Conservation (phyloP, 1,284 basidiomycete genomes). For the Ceratobasidium theobromae region DNA sequence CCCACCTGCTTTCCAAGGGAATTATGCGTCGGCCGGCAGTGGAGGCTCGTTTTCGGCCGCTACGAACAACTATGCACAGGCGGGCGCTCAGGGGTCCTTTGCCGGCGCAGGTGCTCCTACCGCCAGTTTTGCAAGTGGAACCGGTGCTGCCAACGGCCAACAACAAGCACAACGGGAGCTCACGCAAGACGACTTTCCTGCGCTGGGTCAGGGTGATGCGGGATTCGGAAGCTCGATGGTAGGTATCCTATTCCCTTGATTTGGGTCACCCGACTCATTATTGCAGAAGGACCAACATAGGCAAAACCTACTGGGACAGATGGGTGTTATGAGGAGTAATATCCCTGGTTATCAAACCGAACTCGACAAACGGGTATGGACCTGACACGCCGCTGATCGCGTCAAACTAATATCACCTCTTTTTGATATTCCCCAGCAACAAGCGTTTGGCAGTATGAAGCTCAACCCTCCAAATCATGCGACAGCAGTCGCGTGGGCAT, state of each 20-base stretch:
- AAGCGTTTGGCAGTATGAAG: slow-evolving; percentile 38
- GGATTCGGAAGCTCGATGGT: slow-evolving; percentile 22
- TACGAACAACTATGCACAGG: slow-evolving; percentile 37
- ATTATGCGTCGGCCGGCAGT: slow-evolving; percentile 25
- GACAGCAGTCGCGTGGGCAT: slow-evolving; percentile 46
- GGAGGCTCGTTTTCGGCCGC: neutral
- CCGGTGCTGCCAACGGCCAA: slow-evolving; percentile 8
- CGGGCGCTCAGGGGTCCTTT: slow-evolving; percentile 11
- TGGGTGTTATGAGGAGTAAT: slow-evolving; percentile 23
- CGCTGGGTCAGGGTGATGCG: slow-evolving; percentile 51
- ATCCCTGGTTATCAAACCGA: slow-evolving; percentile 31
- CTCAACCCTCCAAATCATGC: slow-evolving; percentile 72
- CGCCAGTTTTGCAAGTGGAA: neutral
- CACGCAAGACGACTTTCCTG: slow-evolving; percentile 78
- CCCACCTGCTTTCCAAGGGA: slow-evolving; percentile 25
- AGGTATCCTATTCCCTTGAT: neutral
- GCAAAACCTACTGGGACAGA: slow-evolving; percentile 24
- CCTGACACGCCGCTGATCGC: neutral
- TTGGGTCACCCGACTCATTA: neutral
- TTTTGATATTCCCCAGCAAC: slow-evolving; percentile 13
- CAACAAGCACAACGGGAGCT: slow-evolving; percentile 56
- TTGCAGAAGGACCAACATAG: slow-evolving; percentile 18
- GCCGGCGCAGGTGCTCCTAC: neutral
- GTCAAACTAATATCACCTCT: neutral
- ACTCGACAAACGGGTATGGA: slow-evolving; percentile 33